A percentile compares a stretch with the other conserved stretches of the same genome.
phyloP scores from a whole-genome alignment of 2,329 filamentous ascomycete genomes.

The Verticillium albo-atrum region DNA sequence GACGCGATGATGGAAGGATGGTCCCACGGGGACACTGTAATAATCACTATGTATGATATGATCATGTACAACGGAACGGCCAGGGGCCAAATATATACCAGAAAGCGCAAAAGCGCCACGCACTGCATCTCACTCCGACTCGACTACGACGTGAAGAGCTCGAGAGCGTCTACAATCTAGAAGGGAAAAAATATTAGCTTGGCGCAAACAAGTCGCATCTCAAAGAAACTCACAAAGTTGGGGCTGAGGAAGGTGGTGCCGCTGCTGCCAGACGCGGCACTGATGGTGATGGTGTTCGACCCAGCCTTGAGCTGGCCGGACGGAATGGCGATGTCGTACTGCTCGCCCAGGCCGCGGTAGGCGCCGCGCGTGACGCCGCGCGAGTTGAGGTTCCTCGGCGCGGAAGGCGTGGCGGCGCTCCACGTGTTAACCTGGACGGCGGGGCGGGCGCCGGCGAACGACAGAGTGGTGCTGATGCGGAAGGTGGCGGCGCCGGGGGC shows the following conservation, averaged over 20 bases:
- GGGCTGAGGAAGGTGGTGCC: slow-evolving; percentile 52
- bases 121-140: neutral
- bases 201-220: neutral
- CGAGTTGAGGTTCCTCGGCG: slow-evolving; percentile 59
- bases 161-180: slow-evolving; percentile 12
- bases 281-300: slow-evolving; percentile 59
- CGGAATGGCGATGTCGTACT: slow-evolving; percentile 59
- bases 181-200: neutral
- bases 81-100: neutral
- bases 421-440: slow-evolving; percentile 53
- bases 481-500: slow-evolving; percentile 52
- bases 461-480: slow-evolving; percentile 60
- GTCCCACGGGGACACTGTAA: neutral
- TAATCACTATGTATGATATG: neutral
- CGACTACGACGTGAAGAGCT: slow-evolving; percentile 7
- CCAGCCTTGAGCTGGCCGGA: slow-evolving; percentile 55
- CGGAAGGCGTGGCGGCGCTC: slow-evolving; percentile 39
- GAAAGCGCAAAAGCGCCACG: neutral
- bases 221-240: slow-evolving; percentile 37
- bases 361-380: slow-evolving; percentile 62
- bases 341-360: slow-evolving; percentile 59
- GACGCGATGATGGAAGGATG: neutral
- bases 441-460: slow-evolving; percentile 56
- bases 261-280: slow-evolving; percentile 52
- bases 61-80: neutral